phyloP scores from a whole-genome alignment of 495 filamentous ascomycete genomes.

The Tuber brumale region DNA sequence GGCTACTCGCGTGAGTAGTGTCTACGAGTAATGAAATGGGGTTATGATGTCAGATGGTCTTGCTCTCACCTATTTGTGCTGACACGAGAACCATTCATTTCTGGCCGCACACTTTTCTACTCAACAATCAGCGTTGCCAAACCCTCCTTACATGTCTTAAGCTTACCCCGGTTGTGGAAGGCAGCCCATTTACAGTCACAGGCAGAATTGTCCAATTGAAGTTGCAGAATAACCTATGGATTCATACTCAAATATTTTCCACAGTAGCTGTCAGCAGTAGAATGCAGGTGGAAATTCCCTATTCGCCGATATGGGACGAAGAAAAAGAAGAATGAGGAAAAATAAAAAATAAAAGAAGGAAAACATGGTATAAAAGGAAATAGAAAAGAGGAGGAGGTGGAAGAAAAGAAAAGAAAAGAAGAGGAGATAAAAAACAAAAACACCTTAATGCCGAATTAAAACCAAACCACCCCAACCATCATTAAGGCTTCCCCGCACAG shows the following conservation, averaged over 20 bases:
- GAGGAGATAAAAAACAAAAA: neutral
- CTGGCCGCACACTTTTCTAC: neutral
- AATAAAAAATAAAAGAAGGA: neutral
- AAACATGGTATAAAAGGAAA: neutral
- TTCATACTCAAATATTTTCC: neutral
- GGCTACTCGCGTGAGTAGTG: neutral
- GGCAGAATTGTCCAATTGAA: neutral
- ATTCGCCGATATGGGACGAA: neutral
- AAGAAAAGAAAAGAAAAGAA: neutral
- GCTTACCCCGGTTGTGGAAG: neutral
- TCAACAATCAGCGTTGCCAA: neutral
- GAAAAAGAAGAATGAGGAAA: neutral
- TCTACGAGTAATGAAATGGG: neutral
- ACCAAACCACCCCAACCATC: neutral
- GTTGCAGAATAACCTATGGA: neutral
- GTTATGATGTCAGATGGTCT: conserved; percentile 2
- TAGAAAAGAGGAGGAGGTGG: neutral
- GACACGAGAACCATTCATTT: neutral
- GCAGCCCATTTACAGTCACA: conserved; percentile 1
- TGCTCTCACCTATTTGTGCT: neutral
- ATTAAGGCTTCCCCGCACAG: neutral
- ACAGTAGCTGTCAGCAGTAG: neutral
- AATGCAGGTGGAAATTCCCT: neutral
- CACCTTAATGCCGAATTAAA: neutral
- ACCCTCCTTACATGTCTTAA: neutral